These are phyloP conservation scores for Monosporascus ibericus DNA, from an alignment of 2,329 filamentous ascomycete species.

Conservation along the genomic window DNA sequence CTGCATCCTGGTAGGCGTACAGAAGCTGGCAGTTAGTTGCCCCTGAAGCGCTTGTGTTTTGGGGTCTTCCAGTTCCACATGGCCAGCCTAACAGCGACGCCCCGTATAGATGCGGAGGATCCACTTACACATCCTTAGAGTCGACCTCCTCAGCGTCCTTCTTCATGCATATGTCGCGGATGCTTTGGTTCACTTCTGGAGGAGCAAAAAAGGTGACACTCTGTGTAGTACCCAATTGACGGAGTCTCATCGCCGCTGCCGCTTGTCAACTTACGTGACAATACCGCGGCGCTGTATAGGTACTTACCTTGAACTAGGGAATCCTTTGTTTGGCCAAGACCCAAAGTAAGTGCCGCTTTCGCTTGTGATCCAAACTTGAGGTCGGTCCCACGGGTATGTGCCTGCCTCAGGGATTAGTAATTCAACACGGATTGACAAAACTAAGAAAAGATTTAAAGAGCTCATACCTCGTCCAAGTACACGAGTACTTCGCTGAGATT, in stretches of 20 bases:
- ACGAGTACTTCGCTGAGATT: conserved; percentile 47
- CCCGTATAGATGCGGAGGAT: not conserved
- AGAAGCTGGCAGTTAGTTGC: not conserved
- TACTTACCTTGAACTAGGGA: conserved; percentile 51
- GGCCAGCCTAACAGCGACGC: no score
- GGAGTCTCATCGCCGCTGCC: conserved; percentile 59
- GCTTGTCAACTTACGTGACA: conserved; percentile 2
- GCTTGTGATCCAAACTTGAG: conserved; percentile 45
- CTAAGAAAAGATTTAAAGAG: not conserved
- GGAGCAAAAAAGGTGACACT: conserved; percentile 41
- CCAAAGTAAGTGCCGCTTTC: conserved; percentile 49
- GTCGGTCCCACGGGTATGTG: conserved; percentile 56
- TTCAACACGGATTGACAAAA: not conserved
- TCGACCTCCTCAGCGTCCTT: conserved; percentile 21
- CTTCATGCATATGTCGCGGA: conserved; percentile 40
- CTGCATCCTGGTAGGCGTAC: not conserved
- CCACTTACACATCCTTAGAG: conserved; percentile 39
- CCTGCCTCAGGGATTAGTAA: conserved; percentile 17
- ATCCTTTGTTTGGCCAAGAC: conserved; percentile 53
- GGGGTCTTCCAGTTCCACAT: no score
- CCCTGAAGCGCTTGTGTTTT: no score
- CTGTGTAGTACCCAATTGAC: conserved; percentile 51
- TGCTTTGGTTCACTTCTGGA: conserved; percentile 56
- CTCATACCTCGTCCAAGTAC: conserved; percentile 46
- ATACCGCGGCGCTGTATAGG: not conserved